Evolutionary conservation across 345 rosid species (phyloP).

Genomic region (Lumnitzera littorea): DNA sequence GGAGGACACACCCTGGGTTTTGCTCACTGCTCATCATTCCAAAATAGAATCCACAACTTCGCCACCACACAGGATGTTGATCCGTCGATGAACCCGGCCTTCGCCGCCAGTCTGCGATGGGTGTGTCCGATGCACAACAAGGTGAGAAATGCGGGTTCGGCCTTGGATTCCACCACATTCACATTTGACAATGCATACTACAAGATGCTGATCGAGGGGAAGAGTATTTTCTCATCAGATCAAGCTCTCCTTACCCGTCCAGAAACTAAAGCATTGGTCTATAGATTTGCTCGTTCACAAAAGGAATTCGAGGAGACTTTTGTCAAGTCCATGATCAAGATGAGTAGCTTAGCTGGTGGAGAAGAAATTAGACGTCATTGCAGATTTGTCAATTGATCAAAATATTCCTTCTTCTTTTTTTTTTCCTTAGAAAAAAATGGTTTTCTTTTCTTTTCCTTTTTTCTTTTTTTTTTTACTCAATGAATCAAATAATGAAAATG

Average conservation of each 20-base stretch:
- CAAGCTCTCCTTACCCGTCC: slow-evolving; percentile 51
- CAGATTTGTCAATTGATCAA: slow-evolving; percentile 26
- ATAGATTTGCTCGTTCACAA: slow-evolving; percentile 41
- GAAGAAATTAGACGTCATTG: slow-evolving; percentile 74
- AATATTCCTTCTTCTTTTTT: too few species aligned
- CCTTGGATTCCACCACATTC: slow-evolving; percentile 35
- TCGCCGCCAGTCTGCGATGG: slow-evolving; percentile 41
- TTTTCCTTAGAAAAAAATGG: too few species aligned
- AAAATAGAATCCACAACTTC: slow-evolving; percentile 80
- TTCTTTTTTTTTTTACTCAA: too few species aligned
- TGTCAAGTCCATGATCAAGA: slow-evolving; percentile 73
- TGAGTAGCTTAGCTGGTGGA: slow-evolving; percentile 71
- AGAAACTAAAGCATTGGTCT: slow-evolving; percentile 41
- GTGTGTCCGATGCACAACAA: slow-evolving; percentile 57
- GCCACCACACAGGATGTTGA: slow-evolving; percentile 42
- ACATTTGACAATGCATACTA: slow-evolving; percentile 59
- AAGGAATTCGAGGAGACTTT: slow-evolving; percentile 49
- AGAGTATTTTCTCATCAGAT: slow-evolving; percentile 72
- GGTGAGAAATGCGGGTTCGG: slow-evolving; percentile 55
- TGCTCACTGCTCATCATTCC: slow-evolving; percentile 82
- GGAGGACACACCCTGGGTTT: slow-evolving; percentile 95
- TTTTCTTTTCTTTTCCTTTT: too few species aligned
- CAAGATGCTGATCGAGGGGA: slow-evolving; percentile 62
- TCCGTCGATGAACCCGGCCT: slow-evolving; percentile 58
- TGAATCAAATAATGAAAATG: too few species aligned